Evolutionary conservation across 1,284 basidiomycete species (phyloP).

Genomic region (Neolentinus lepideus): DNA sequence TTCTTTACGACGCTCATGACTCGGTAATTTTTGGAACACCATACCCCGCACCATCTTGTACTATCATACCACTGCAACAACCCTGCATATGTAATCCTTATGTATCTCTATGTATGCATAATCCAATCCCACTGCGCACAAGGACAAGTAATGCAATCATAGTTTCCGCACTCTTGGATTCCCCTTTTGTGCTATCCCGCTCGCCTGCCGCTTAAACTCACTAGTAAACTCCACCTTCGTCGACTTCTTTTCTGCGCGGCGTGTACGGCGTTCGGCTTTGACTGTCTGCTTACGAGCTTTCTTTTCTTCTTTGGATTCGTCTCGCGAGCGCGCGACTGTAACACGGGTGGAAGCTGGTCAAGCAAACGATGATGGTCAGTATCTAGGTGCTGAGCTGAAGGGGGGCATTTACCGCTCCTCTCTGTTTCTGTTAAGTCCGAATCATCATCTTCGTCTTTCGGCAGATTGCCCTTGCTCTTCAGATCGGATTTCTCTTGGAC

Average conservation of each 20-base stretch:
- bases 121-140: not conserved
- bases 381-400: not conserved
- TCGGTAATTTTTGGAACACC: not conserved
- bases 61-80: slow-evolving; percentile 1
- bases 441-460: slow-evolving; percentile 27
- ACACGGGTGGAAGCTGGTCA: slow-evolving; percentile 17
- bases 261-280: slow-evolving; percentile 72
- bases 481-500: slow-evolving; percentile 26
- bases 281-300: slow-evolving; percentile 84
- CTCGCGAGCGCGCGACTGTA: slow-evolving; percentile 63
- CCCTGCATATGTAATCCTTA: not conserved
- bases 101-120: not conserved
- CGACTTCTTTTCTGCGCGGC: slow-evolving; percentile 77
- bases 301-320: slow-evolving; percentile 84
- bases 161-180: slow-evolving; percentile 29
- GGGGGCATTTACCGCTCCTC: not conserved
- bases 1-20: not conserved
- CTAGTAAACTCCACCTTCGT: slow-evolving; percentile 70
- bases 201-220: slow-evolving; percentile 72
- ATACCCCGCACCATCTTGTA: not conserved
- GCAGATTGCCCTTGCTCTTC: slow-evolving; percentile 10
- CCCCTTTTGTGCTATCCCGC: slow-evolving; percentile 35
- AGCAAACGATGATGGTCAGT: slow-evolving; percentile 19
- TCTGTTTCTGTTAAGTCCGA: slow-evolving; percentile 5
- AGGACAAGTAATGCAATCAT: slow-evolving; percentile 10